Base-by-base conservation (phyloP, 495 filamentous ascomycete genomes). In the Daldinia loculata region DNA sequence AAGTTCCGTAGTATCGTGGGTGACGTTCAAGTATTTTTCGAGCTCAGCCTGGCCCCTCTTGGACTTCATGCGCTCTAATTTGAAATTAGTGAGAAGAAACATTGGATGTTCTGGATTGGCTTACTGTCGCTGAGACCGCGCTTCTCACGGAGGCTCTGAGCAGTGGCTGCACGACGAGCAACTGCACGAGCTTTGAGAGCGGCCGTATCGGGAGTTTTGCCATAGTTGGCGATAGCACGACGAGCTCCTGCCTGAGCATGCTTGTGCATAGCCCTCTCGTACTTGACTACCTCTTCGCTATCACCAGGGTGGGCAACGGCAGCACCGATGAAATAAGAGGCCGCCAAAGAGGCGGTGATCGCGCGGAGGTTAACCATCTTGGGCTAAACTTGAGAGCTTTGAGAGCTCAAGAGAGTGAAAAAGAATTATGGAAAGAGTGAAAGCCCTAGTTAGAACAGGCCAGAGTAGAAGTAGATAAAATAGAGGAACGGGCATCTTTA, bases 91-190 rank as follows among this genome's bases (percentile, higher is more conserved):
- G 0, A 19, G n/a, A 12, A 14, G 39, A 6, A 53, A 3, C 6
- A 29, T 7, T 5, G 30, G 14, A 14, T 17, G 7, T 17, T 51
- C 27, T 66, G 4, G 41, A 17, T 58, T 29, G n/a, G 67, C 83
- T 74, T 75, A 86, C 84, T 78, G 6, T 82, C 61, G 38, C 74
- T 72, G 34, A 88, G 80, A 15, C 81, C 82, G 52, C 85, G 84
- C 72, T 84, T 82, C 56, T 83, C 57, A 51, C 86, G 84, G 29
- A 88, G 78, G 6, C 76, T 71, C 51, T 79, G 74, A 19, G 82
- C 83, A 5, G 77, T 52, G 22, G 78, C 72, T 19, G 73, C 75
- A 52, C 80, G 78, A 8, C 79, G 80, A 53, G 79, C 72, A 24
- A 71, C 67, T 14, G 81, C 76, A 30, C 79, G 79, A 56, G 73